Evolutionary conservation across 2,329 filamentous ascomycete genomes (phyloP), one percentile per base, ranked within the genome.

Genomic region (Emmonsiellopsis sp.): DNA sequence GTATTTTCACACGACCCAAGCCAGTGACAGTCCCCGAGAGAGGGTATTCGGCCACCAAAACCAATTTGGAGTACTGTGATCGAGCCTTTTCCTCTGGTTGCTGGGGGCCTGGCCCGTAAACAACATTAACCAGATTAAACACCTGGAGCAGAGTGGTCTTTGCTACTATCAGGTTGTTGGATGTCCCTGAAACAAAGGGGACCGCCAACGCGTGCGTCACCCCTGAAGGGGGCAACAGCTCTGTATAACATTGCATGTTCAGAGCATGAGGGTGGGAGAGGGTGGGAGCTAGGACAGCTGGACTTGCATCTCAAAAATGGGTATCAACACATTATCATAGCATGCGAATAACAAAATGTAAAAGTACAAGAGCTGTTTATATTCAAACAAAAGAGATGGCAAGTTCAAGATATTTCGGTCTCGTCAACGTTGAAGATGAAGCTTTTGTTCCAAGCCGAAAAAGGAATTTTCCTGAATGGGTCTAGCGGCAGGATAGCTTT

Each of bases 171-270:
- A 98, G 81, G 69, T 97, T 96, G 70, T 81, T 86, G 62, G 87
- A 83, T 59, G 84, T 79, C 49, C 87, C 73, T 46, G 86, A 86
- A 46, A 86, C 79, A 66, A 98, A 90, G 37, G 90, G 82, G 41
- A 95, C 74, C 56, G 78, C 81, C 65, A 96, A 74, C 59, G 91
- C 89, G 74, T 95, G 87, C 65, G 89, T 91, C 73, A 97, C 90
- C 69, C 91, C 91, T 69, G 91, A 94, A 52, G 93, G 91, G 76
- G 92, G 87, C 70, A 89, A 84, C 70, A 98, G 79, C 79, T 98
- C 93, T 67, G 89, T 91, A 75, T 97, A 97, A 79, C 89, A 95
- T 82, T 97, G 92, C 92, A 97, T 97, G 56, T 55, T 65, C 60
- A 54, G 26, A 9, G n/a, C 34, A 40, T 37, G n/a, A 49, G 38